Base-by-base conservation (phyloP, 2,329 filamentous ascomycete species). In the Aspergillus aculeatus region DNA sequence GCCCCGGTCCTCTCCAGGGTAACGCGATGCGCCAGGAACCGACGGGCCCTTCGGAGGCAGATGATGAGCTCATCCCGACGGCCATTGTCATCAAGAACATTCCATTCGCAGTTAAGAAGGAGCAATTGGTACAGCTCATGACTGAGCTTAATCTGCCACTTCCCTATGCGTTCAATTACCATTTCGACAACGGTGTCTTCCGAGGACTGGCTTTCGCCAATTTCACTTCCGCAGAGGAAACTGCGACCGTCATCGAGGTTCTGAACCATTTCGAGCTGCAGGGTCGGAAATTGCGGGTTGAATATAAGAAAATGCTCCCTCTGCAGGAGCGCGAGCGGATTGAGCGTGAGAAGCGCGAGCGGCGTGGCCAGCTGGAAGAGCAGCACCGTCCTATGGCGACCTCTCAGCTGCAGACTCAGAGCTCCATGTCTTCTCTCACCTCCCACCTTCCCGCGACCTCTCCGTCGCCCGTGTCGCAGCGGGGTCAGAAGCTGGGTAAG, bases 71-170 rank as follows among this genome's bases (percentile, higher is more conserved):
- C 62, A 99, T 99, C 61, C 94, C 94, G 2, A 99, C 95, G 3
- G 95, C 95, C 57, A 98, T 99, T 69, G 95, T 99, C 60, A 98
- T 99, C 79, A 99, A 99, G 81, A 99, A 99, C 74, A 99, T 99
- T 41, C 95, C 96, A 0, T 99, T 99, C 75, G 95, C 96, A 29
- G 92, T 98, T 59, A 93, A 96, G 77, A 98, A 98, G 79, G 95
- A 99, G 78, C 92, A 94, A 70, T 83, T 99, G 44, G 91, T 96
- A 35, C 87, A 89, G 63, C 84, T 97, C 67, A 99, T 99, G 95
- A 91, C 93, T 9, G 91, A 96, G 21, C 86, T 98, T 84, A 90
- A 92, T 66, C 84, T 99, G 44, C 95, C 95, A 1, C 86, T 98
- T 67, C 95, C 95, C 0, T 99, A 99, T 73, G 95, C 95, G 12